Evolutionary conservation across 2,329 filamentous ascomycete species (phyloP), one percentile per base, ranked within the genome.

Genomic region (Fusarium musae): DNA sequence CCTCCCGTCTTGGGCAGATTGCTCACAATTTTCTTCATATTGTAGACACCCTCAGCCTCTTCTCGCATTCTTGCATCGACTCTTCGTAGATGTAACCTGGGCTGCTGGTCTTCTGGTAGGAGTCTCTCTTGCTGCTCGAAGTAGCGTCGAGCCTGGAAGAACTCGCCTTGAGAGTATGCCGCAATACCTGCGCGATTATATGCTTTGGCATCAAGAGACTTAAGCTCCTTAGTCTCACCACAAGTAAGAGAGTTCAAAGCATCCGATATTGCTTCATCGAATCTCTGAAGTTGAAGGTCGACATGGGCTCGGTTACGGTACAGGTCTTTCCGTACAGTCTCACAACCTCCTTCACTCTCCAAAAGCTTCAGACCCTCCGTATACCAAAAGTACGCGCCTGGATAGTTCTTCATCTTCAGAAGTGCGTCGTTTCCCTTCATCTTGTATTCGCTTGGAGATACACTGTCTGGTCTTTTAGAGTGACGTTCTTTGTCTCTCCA

Each of bases 181-280:
- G 79, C 80, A 16, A 64, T 69, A 1, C 80, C 80, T 11, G 80
- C 80, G 4, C 80, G 78, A 56, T 75, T 79, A 32, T 78, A 81
- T 7, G 80, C 80, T 36, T 82, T 82, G 37, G 74, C 73, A 40
- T 82, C 73, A 15, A 82, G 78, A 12, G 52, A 50, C 37, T 64
- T 65, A 1, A 70, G 16, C 6, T 57, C 71, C 4, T 69, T 44
- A 5, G 56, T 59, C 9, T 73, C 44, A 3, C 47, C 46, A 3
- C 53, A 26, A 1, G 70, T 79, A 30, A 84, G 62, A 61, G 84
- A 82, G 1, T 69, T 63, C 1, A 75, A 44, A 0, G 80, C 81
- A 53, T 82, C 81, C 1, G 65, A 26, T 8, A 66, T 76, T 21
- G 80, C 77, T 54, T 81, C 78, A n/a, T 82, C 81, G 5, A 77